These are phyloP conservation scores for Saccharomycopsis guyanensis DNA, from an alignment of 805 yeast species.

Conservation along the genomic window DNA sequence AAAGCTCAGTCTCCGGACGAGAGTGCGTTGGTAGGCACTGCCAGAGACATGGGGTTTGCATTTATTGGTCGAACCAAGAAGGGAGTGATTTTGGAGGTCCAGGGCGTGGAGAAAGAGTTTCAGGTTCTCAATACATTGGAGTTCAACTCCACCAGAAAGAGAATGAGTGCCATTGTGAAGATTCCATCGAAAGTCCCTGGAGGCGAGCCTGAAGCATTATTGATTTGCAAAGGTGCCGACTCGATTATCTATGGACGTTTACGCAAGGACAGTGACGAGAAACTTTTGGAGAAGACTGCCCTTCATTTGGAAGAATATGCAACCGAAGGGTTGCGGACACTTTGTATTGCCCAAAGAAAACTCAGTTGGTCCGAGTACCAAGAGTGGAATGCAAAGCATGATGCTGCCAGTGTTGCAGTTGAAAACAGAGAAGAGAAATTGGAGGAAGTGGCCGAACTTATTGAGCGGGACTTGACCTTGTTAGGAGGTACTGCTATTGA, in stretches of 20 bases:
- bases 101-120: constrained; percentile 63
- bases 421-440: constrained; percentile 61
- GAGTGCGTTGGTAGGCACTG: constrained; percentile 78
- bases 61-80: constrained; percentile 59
- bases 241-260: constrained; percentile 68
- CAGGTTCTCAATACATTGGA: constrained; percentile 66
- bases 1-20: constrained; percentile 86
- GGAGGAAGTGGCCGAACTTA: constrained; percentile 67
- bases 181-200: constrained; percentile 43
- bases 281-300: constrained; percentile 55
- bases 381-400: constrained; percentile 57
- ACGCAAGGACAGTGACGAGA: constrained; percentile 37
- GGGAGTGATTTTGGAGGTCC: constrained; percentile 60
- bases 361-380: constrained; percentile 53
- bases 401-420: constrained; percentile 56
- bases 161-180: constrained; percentile 79
- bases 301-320: constrained; percentile 71
- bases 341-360: constrained; percentile 71
- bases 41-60: constrained; percentile 67
- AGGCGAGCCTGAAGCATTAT: constrained; percentile 49
- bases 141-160: constrained; percentile 77
- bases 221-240: constrained; percentile 83
- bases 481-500: constrained; percentile 86
- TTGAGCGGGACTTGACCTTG: constrained; percentile 57
- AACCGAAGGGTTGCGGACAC: constrained; percentile 74